A percentile compares a stretch with the other conserved stretches of the same genome.
These are phyloP conservation scores for Trichoderma oligosporum DNA, from an alignment of 2,329 filamentous ascomycete genomes.

Conservation along the genomic window DNA sequence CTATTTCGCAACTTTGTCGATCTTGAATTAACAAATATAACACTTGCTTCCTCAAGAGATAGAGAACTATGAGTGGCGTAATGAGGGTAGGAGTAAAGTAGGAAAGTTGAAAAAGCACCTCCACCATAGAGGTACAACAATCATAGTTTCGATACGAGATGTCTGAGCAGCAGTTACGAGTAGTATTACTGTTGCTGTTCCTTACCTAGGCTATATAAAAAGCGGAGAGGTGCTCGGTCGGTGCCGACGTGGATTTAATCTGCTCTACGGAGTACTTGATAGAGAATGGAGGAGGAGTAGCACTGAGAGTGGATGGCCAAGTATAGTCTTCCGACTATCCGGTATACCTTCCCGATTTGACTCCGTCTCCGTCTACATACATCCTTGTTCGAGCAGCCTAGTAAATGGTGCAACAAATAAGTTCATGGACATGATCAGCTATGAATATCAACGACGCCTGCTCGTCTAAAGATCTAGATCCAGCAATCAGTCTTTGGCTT, in stretches of 20 bases:
- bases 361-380: not conserved
- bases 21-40: too few species aligned
- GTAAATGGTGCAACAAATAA: not conserved
- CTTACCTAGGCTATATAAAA: not conserved
- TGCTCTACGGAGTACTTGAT: not conserved
- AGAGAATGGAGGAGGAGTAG: not conserved
- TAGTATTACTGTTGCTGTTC: not conserved
- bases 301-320: not conserved
- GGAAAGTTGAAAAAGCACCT: too few species aligned
- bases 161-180: too few species aligned
- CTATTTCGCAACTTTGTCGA: too few species aligned
- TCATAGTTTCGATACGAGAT: too few species aligned
- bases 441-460: not conserved
- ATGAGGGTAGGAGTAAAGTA: too few species aligned
- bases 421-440: not conserved
- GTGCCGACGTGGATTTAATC: not conserved
- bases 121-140: too few species aligned
- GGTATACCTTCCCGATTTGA: constrained; percentile 16
- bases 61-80: too few species aligned
- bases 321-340: constrained; percentile 9
- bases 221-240: not conserved
- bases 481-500: too few species aligned
- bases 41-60: too few species aligned
- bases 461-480: too few species aligned
- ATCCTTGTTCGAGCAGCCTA: not conserved